Evolutionary conservation across 2,329 filamentous ascomycete genomes (phyloP).

Genomic region (Juglanconis juglandina): DNA sequence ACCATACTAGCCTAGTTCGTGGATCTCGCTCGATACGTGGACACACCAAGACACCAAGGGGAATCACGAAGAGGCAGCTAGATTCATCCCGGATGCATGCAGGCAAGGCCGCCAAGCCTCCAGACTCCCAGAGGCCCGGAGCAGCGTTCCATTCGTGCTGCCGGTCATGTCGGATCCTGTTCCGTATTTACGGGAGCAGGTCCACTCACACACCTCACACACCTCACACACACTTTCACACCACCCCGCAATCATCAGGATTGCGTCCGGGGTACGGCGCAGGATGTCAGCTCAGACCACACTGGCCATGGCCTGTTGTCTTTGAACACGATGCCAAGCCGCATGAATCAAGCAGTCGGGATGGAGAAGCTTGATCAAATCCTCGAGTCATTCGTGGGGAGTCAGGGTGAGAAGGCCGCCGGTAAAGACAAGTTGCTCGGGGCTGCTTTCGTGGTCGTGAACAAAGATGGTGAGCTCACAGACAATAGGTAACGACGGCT

Average conservation of each 20-base stretch:
- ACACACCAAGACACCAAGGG: too few relatives aligned
- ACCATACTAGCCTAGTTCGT: too few relatives aligned
- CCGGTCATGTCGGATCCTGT: background rate
- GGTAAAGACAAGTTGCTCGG: slow-evolving; percentile 33
- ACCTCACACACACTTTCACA: background rate
- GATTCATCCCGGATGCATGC: too few relatives aligned
- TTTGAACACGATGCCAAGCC: background rate
- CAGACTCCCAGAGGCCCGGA: too few relatives aligned
- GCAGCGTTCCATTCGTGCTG: too few relatives aligned
- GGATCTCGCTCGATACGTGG: too few relatives aligned
- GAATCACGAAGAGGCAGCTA: too few relatives aligned
- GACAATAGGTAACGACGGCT: too few relatives aligned
- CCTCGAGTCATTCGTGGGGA: slow-evolving; percentile 27
- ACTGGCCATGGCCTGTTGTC: too few relatives aligned
- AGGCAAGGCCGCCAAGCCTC: too few relatives aligned
- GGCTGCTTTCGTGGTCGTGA: slow-evolving; percentile 33
- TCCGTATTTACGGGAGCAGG: background rate
- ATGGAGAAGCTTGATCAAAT: slow-evolving; percentile 22
- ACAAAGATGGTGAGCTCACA: slow-evolving; percentile 26
- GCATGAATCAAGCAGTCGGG: background rate
- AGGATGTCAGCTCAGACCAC: too few relatives aligned
- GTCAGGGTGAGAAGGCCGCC: slow-evolving; percentile 26
- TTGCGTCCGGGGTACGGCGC: too few relatives aligned
- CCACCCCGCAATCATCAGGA: background rate
- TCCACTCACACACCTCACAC: background rate